Base-by-base conservation (phyloP, 192 early-diverging fungal genomes). In the Coemansia sp. region DNA sequence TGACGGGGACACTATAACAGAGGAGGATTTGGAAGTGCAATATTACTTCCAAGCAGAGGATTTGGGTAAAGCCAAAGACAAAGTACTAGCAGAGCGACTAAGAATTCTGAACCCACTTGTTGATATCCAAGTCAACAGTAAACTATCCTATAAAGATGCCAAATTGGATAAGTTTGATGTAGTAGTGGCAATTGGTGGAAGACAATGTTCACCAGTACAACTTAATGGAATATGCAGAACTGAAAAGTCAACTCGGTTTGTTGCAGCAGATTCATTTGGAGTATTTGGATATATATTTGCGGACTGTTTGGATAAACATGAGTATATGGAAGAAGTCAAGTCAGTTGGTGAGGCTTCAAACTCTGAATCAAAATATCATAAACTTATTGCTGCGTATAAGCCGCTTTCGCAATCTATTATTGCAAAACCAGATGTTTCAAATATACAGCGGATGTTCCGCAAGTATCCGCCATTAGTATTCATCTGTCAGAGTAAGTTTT, bases 241-340 rank as follows among this genome's bases (percentile, higher is more conserved):
- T 38, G 51, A 12, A 56, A 10, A 60, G 56, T 24, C 56, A 79
- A 74, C 79, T 38, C 63, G 88, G 79, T 80, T 91, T 83, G 52
- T 83, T 81, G 76, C 79, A 12, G 86, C 89, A 23, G 87, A 82
- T 56, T 73, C 85, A 0, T 85, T 85, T 60, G 96, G 94, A 7
- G 78, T 89, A 44, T 84, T 83, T 60, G 94, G 94, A 10, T 98
- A 87, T 73, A 86, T 93, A n/a, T 96, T 96, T 69, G 85, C 85
- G 62, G 94, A 98, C 64, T 77, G 74, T 53, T 28, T 71, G 62
- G 62, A 68, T 19, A 7, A 23, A 3, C 69, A 77, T 49, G 65
- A 77, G 69, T 77, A 64, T 64, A 24, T 71, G 3, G 74, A 71
- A 41, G 60, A 64, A 49, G 32, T 53, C 5, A 48, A 60, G 22